Percentiles rank a stretch among this genome's conserved stretches.
These are phyloP conservation scores for Carpinus fangiana DNA, from an alignment of 306 rosid genomes.

Conservation along the genomic window DNA sequence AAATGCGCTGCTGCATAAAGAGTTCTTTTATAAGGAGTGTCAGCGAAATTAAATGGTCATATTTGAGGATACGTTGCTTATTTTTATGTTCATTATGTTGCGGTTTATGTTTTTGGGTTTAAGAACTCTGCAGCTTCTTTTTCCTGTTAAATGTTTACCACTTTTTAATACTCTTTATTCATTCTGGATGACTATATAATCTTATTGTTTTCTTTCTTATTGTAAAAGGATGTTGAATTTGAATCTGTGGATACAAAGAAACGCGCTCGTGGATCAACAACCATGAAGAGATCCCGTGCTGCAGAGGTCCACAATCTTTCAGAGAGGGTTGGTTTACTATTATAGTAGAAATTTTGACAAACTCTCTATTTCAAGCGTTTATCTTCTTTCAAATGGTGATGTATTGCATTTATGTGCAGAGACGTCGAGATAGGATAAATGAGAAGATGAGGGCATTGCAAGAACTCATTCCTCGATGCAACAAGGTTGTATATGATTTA, in stretches of 20 bases:
- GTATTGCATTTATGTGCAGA: slow-evolving; percentile 44
- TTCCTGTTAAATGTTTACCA: neutral
- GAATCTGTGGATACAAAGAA: slow-evolving; percentile 56
- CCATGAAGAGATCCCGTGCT: slow-evolving; percentile 71
- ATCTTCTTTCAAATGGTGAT: slow-evolving; percentile 13
- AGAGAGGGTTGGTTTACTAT: slow-evolving; percentile 63
- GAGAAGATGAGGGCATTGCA: slow-evolving; percentile 86
- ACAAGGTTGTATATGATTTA: slow-evolving; percentile 48
- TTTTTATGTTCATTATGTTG: neutral
- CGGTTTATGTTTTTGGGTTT: neutral
- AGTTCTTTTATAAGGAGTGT: neutral
- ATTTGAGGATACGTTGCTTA: neutral
- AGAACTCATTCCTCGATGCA: slow-evolving; percentile 87
- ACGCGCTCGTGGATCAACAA: slow-evolving; percentile 48
- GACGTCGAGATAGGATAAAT: slow-evolving; percentile 86
- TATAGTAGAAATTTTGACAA: neutral
- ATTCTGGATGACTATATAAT: slow-evolving; percentile 4
- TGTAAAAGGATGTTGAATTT: slow-evolving; percentile 53
- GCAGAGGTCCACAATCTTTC: slow-evolving; percentile 92
- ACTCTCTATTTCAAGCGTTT: slow-evolving; percentile 9
- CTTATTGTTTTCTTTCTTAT: slow-evolving; percentile 23
- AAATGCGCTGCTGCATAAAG: neutral
- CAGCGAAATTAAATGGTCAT: neutral
- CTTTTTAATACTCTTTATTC: neutral
- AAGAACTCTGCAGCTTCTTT: neutral